Evolutionary conservation across 805 yeast genomes (phyloP).

Genomic region (Wickerhamomyces subpelliculosus): DNA sequence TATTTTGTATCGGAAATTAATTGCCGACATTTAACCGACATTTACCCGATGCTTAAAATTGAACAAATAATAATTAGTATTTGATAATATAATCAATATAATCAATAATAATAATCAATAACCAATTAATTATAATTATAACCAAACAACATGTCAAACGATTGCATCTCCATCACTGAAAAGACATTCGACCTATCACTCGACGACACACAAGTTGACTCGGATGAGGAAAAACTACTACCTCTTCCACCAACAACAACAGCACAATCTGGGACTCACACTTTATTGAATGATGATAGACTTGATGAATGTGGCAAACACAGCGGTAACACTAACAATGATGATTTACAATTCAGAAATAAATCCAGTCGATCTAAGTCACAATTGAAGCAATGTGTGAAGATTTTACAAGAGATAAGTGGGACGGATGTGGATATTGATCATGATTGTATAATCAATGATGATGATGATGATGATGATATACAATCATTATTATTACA

Average conservation of each 20-base stretch:
- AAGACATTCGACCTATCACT: conserved; percentile 15
- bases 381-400: neutral
- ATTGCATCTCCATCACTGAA: conserved; percentile 14
- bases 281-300: no score
- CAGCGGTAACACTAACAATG: no score
- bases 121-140: no score
- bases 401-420: neutral
- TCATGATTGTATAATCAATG: no score
- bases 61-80: no score
- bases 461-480: neutral
- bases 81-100: neutral
- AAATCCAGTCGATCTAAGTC: no score
- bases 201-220: conserved; percentile 7
- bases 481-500: neutral
- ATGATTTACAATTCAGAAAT: no score
- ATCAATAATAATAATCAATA: no score
- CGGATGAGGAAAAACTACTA: conserved; percentile 2
- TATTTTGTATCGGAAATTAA: no score
- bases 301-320: no score
- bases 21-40: no score
- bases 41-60: no score
- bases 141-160: conserved; percentile 3
- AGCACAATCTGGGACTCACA: neutral
- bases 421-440: neutral
- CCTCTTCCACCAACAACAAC: conserved; percentile 8